Evolutionary conservation across 2,329 filamentous ascomycete species (phyloP).

Genomic region (Colletotrichum navitas): DNA sequence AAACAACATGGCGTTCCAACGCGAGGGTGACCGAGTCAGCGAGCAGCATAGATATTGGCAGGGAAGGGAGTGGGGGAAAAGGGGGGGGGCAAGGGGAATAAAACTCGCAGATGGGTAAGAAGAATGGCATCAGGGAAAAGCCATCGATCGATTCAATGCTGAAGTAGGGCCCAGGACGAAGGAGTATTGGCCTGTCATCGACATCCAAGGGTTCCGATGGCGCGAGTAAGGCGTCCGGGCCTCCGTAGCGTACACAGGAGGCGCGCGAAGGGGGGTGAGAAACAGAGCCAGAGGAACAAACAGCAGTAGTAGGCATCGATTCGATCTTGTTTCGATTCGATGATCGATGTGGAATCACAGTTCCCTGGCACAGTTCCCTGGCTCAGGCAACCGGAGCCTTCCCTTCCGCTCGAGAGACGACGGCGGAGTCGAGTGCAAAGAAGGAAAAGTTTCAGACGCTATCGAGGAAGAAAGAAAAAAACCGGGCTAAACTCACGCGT

Average conservation of each 20-base stretch:
- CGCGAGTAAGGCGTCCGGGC: neutral
- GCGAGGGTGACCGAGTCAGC: slow-evolving; percentile 3
- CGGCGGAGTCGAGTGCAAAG: neutral
- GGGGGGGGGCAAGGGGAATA: neutral
- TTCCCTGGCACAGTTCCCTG: too few species aligned
- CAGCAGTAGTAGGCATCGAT: slow-evolving; percentile 16
- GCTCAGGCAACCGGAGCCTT: neutral
- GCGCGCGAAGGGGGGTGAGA: neutral
- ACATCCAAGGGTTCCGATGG: slow-evolving; percentile 21
- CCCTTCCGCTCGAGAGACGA: neutral
- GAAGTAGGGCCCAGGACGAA: neutral
- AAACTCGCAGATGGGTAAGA: neutral
- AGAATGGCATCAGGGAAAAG: neutral
- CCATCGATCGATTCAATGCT: slow-evolving; percentile 1
- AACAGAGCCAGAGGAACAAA: neutral
- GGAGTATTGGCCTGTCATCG: slow-evolving; percentile 33
- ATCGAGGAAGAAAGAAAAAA: neutral
- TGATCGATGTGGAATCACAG: slow-evolving; percentile 12
- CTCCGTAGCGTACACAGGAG: neutral
- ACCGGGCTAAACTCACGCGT: neutral
- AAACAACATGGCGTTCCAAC: neutral
- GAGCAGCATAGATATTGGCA: neutral
- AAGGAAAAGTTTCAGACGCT: neutral
- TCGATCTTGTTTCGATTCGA: slow-evolving; percentile 39
- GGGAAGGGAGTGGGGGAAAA: slow-evolving; percentile 1